phyloP scores from a whole-genome alignment of 2,329 filamentous ascomycete genomes.

The Venturia aucupariae region DNA sequence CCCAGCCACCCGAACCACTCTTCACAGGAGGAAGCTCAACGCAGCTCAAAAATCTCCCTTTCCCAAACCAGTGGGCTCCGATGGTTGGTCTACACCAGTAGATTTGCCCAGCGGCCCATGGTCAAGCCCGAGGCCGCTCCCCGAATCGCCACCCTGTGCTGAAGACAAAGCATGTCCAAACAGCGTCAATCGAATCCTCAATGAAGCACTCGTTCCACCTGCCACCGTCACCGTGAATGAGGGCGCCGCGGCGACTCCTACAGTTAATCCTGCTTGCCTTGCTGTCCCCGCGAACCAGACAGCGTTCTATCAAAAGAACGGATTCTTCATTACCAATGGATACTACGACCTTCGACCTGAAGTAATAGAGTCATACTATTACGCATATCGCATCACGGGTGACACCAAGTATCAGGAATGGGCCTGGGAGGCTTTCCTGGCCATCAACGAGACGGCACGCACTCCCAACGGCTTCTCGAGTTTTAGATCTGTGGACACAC shows the following conservation, averaged over 20 bases:
- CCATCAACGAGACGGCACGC: conserved; percentile 55
- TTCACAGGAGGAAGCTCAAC: not conserved
- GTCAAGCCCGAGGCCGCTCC: not conserved
- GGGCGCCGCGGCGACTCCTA: not conserved
- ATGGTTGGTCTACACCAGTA: not conserved
- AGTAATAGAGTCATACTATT: conserved; percentile 77
- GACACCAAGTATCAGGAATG: conserved; percentile 70
- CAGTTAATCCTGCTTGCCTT: not conserved
- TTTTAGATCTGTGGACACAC: conserved; percentile 55
- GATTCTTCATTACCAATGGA: conserved; percentile 51
- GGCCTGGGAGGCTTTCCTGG: conserved; percentile 69
- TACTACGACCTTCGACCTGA: conserved; percentile 68
- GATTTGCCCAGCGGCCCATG: not conserved
- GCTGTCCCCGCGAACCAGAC: conserved; percentile 23
- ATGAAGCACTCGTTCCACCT: not conserved
- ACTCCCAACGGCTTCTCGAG: conserved; percentile 59
- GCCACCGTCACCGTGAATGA: not conserved
- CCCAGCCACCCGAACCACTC: not conserved
- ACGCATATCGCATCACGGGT: conserved; percentile 73
- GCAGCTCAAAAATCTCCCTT: not conserved
- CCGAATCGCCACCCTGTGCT: not conserved
- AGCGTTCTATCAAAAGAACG: conserved; percentile 50
- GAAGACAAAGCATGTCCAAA: not conserved
- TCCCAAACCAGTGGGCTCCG: not conserved
- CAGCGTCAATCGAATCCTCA: not conserved